Conservation (phyloP, 2,329 filamentous ascomycete genomes). For the Capronia coronata region DNA sequence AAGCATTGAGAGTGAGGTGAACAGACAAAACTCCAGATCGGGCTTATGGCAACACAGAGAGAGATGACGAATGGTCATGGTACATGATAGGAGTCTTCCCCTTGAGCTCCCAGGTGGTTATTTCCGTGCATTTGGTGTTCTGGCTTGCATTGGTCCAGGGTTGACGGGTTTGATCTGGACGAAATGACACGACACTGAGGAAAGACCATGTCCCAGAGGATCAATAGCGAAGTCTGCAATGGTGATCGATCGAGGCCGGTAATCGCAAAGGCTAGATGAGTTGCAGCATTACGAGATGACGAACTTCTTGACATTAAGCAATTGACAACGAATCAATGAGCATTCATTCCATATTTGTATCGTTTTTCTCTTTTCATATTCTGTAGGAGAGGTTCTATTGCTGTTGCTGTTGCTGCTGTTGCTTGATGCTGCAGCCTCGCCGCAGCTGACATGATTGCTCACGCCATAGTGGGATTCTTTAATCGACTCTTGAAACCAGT, state of each 20-base stretch:
- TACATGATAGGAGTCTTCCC: not conserved
- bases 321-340: slow-evolving; percentile 1
- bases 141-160: not conserved
- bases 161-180: not conserved
- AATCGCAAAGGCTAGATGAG: not conserved
- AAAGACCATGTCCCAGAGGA: too few species aligned
- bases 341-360: not conserved
- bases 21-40: not conserved
- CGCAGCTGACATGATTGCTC: too few species aligned
- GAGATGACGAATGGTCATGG: not conserved
- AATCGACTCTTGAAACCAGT: too few species aligned
- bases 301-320: not conserved
- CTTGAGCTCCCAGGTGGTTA: not conserved
- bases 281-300: not conserved
- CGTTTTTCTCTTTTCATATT: not conserved
- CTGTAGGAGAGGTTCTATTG: not conserved
- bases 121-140: too few species aligned
- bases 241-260: too few species aligned
- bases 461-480: too few species aligned
- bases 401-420: too few species aligned
- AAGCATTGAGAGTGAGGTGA: not conserved
- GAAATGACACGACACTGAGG: too few species aligned
- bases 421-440: too few species aligned
- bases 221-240: too few species aligned
- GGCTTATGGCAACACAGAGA: not conserved